Base-by-base conservation (phyloP, 768 basidiomycete genomes). In the Suillus alpinus region DNA sequence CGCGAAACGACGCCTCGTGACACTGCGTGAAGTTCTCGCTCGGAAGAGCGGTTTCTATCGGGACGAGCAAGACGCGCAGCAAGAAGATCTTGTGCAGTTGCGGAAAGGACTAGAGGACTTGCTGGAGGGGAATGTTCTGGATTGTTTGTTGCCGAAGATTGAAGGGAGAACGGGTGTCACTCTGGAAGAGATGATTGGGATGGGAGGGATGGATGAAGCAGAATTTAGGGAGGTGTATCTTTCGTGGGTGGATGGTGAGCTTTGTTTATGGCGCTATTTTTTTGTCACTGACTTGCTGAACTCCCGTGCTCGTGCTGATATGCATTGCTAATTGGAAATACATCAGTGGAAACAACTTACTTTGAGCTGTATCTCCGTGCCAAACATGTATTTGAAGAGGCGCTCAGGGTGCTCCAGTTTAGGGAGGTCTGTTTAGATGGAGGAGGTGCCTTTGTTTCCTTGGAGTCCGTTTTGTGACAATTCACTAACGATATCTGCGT, bases 281-380 rank as follows among this genome's bases (percentile, higher is more conserved):
- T 47, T 41, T 44, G 29, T 57, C 49, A 16, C 56, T 26, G 7
- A 32, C 41, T 60, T 56, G 40, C 56, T 60, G 41, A 31, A 18
- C 8, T 50, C 13, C 16, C 18, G 13, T 23, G n/a, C 36, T 49
- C 13, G 18, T 59, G 20, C 26, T 64, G n/a, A 56, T 58, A 39
- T 55, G 3, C 29, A n/a, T 47, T 29, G 9, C 16, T 29, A 8
- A 18, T 55, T 29, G 36, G 18, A 23, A 26, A 20, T 55, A 63
- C 26, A 59, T 36, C 56, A 63, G 92, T 92, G 41, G 88, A 94
- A 73, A 86, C 91, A 13, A 85, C 83, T 1, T 78, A 86, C 72
- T 94, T 94, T 78, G 88, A 93, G 69, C 74, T 95, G 16, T 92
- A 91, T 79, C 88, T 88, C 65, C 85, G 94, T 59, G 85, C 88